Evolutionary conservation across 345 rosid species (phyloP).

Genomic region (Brassica rapa): DNA sequence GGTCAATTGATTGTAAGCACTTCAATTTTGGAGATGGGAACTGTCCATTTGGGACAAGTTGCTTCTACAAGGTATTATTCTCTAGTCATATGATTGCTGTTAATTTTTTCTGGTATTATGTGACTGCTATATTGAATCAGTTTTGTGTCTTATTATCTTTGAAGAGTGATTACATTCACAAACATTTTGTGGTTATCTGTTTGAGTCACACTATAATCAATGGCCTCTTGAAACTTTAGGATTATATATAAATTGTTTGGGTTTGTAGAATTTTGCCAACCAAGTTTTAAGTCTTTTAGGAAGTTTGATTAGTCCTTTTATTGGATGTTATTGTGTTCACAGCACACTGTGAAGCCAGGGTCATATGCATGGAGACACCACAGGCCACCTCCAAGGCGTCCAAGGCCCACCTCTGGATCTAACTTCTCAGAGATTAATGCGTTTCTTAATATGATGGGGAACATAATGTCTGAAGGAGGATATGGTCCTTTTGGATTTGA

Average conservation of each 20-base stretch:
- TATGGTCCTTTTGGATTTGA: constrained; percentile 51
- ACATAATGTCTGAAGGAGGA: constrained; percentile 53
- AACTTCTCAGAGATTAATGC: constrained; percentile 50
- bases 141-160: neutral
- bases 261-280: neutral
- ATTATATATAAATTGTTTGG: no score
- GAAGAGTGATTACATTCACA: neutral
- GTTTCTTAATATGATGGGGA: constrained; percentile 51
- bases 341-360: constrained; percentile 74
- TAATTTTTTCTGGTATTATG: neutral
- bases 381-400: constrained; percentile 68
- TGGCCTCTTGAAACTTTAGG: no score
- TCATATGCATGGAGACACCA: constrained; percentile 75
- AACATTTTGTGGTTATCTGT: neutral
- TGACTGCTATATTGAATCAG: constrained; percentile 2
- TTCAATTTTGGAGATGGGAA: constrained; percentile 88
- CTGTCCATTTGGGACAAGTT: constrained; percentile 95
- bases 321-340: constrained; percentile 62
- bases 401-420: constrained; percentile 38
- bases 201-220: neutral
- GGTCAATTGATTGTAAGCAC: constrained; percentile 92
- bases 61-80: constrained; percentile 79
- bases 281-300: constrained; percentile 25
- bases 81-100: neutral
- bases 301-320: constrained; percentile 47